phyloP scores from a whole-genome alignment of 2,329 filamentous ascomycete genomes.

The Berkeleyomyces rouxiae region DNA sequence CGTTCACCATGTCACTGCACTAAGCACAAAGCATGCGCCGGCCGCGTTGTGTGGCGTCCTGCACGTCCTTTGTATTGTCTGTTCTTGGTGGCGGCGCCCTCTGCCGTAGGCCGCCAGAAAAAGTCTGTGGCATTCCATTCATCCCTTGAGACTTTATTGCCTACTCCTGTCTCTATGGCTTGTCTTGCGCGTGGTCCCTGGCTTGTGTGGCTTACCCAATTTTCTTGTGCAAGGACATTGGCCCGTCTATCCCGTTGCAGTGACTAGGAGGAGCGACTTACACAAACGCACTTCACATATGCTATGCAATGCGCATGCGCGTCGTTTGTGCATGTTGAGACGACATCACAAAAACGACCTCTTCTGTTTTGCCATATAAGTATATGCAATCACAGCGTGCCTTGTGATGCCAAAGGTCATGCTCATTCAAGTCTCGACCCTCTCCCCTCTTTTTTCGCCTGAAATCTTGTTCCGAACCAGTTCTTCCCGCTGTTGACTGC shows the following conservation, averaged over 20 bases:
- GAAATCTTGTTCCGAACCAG: too few relatives aligned
- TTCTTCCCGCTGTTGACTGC: too few relatives aligned
- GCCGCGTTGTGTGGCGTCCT: background rate
- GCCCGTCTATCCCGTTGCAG: background rate
- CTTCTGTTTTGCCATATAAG: too few relatives aligned
- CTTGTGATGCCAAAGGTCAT: too few relatives aligned
- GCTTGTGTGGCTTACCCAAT: background rate
- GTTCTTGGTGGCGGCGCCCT: background rate
- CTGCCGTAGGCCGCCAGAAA: background rate
- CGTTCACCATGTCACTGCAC: background rate
- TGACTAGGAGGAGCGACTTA: background rate
- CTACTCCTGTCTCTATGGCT: background rate
- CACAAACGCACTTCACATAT: background rate
- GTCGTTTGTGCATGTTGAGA: too few relatives aligned
- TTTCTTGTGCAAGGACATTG: background rate
- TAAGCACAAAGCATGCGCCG: background rate
- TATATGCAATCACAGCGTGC: too few relatives aligned
- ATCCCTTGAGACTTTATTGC: background rate
- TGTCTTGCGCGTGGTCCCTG: background rate
- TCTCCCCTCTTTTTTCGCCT: too few relatives aligned
- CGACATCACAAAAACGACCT: too few relatives aligned
- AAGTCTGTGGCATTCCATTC: background rate
- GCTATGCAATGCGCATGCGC: background rate
- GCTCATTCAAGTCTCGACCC: too few relatives aligned
- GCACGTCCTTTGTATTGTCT: background rate